Base-by-base conservation (phyloP, 805 yeast genomes). In the Candida yuanshanica region DNA sequence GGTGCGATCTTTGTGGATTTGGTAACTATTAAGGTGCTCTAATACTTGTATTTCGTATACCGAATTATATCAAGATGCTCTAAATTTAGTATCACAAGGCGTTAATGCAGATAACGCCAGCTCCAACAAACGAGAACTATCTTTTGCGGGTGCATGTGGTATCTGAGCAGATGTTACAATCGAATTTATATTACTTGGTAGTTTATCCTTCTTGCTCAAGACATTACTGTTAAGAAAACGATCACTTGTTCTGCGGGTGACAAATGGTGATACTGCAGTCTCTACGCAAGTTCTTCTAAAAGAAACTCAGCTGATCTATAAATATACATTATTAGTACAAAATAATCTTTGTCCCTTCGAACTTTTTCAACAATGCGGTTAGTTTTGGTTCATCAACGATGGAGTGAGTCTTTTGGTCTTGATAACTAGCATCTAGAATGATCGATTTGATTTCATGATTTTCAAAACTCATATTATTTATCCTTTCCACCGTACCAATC, bases 151-250 rank as follows among this genome's bases (percentile, higher is more conserved):
- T 31, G 76, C 75, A 21, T 76, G 76, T 42, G 76, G 75, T 41
- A 69, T 71, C 47, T 77, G 77, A 45, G 76, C 74, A 23, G 75
- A 75, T 47, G 64, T 59, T 31, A 66, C 69, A 25, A 55, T 72
- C 39, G 70, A 66, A 42, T 74, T 68, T 9, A 48, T 69, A 48
- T 43, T 59, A 26, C 45, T 70, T n/a, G 73, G 65, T 36, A 61
- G 49, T 16, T 38, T 56, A 10, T 56, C 41, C 31, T 61, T 38
- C 47, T 41, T 63, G 16, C 7, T 29, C 21, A 33, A 14, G 25
- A 38, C n/a, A 27, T 29, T 21, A 37, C 7, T 34, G 6, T 27
- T 11, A 37, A 37, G 31, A 37, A 37, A n/a, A n/a, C n/a, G n/a
- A n/a, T n/a, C n/a, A n/a, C n/a, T n/a, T n/a, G n/a, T n/a, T n/a